A percentile compares a stretch with the other conserved stretches of the same genome.
These are phyloP conservation scores for Nemania diffusa DNA, from an alignment of 2,329 filamentous ascomycete species.

Conservation along the genomic window DNA sequence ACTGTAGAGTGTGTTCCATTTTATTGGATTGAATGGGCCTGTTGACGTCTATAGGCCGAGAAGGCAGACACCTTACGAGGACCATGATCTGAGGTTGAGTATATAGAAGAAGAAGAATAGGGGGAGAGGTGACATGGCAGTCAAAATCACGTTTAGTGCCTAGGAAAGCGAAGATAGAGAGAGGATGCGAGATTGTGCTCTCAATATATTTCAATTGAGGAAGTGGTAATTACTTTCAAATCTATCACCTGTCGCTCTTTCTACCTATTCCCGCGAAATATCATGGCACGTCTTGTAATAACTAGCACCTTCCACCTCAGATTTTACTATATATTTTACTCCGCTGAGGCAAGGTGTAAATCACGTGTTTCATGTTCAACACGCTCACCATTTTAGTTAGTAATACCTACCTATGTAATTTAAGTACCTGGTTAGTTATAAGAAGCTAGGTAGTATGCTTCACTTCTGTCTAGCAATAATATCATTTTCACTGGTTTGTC, in stretches of 20 bases:
- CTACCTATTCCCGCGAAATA: neutral
- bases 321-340: neutral
- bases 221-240: neutral
- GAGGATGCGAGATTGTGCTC: neutral
- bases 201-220: neutral
- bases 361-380: neutral
- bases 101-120: neutral
- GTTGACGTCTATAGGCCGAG: constrained; percentile 4
- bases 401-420: too few relatives aligned
- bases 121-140: neutral
- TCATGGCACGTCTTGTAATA: neutral
- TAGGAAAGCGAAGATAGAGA: neutral
- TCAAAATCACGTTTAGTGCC: neutral
- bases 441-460: neutral
- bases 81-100: constrained; percentile 27
- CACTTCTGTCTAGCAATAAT: too few relatives aligned
- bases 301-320: constrained; percentile 15
- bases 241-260: constrained; percentile 14
- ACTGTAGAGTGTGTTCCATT: constrained; percentile 81
- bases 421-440: too few relatives aligned
- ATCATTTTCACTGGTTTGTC: too few relatives aligned
- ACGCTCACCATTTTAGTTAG: neutral
- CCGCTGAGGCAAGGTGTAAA: neutral
- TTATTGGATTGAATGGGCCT: constrained; percentile 4
- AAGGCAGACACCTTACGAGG: constrained; percentile 25